phyloP scores from a whole-genome alignment of 495 filamentous ascomycete species.

The Letharia columbiana region DNA sequence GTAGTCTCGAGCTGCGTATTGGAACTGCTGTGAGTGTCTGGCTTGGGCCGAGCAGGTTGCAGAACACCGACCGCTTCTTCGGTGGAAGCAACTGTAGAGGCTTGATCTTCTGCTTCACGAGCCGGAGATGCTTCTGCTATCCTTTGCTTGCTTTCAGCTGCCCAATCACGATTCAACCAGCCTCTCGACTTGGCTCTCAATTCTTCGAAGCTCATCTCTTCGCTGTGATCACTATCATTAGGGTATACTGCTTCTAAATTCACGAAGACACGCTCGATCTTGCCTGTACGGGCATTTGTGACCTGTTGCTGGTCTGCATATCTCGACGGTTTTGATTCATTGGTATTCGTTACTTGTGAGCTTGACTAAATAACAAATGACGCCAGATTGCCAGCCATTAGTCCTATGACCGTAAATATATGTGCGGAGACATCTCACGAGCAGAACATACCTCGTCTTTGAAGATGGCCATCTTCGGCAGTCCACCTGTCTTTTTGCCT shows the following conservation, averaged over 20 bases:
- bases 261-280: conserved; percentile 76
- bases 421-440: conserved; percentile 38
- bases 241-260: conserved; percentile 80
- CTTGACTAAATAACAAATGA: conserved; percentile 54
- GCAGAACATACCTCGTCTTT: conserved; percentile 78
- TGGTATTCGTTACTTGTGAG: conserved; percentile 34
- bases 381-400: conserved; percentile 66
- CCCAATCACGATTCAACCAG: conserved; percentile 67
- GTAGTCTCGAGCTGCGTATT: conserved; percentile 19
- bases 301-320: conserved; percentile 52
- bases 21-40: conserved; percentile 12
- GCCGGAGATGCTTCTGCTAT: background rate
- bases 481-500: conserved; percentile 64
- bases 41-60: background rate
- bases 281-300: conserved; percentile 68
- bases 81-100: background rate
- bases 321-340: conserved; percentile 32
- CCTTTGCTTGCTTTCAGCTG: conserved; percentile 16
- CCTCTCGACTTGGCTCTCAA: conserved; percentile 70
- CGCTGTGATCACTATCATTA: conserved; percentile 52
- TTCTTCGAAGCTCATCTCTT: conserved; percentile 85
- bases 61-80: background rate
- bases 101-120: background rate
- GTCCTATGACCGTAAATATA: conserved; percentile 95
- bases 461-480: conserved; percentile 82